Percentiles rank a stretch among this genome's conserved stretches.
Conservation (phyloP, 106 monocot species). For the Allium cepa region DNA sequence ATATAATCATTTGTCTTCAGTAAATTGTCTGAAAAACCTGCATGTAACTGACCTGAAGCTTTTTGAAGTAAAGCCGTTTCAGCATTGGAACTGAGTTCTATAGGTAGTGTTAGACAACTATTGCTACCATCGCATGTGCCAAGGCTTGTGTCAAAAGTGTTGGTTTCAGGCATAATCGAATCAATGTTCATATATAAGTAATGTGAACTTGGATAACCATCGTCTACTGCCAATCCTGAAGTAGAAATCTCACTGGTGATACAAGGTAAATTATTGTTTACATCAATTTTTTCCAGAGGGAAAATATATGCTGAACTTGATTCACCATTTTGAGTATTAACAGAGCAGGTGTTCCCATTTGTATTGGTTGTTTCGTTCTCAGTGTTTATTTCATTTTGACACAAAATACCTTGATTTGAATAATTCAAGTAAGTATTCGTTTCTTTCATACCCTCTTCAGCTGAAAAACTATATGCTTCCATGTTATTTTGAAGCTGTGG, state of each 20-base stretch:
- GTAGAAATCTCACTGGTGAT: slow-evolving; percentile 1
- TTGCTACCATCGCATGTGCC: slow-evolving; percentile 5
- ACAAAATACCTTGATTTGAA: background rate
- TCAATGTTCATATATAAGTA: background rate
- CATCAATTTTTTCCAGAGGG: background rate
- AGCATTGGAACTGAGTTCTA: slow-evolving; percentile 4
- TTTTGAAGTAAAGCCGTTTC: background rate
- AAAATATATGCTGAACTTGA: slow-evolving; percentile 9
- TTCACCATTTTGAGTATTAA: slow-evolving; percentile 11
- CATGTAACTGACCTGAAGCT: background rate
- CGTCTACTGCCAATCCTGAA: slow-evolving; percentile 4
- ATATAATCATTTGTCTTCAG: background rate
- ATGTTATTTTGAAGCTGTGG: slow-evolving; percentile 15
- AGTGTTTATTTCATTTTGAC: slow-evolving; percentile 1
- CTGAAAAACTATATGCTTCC: background rate
- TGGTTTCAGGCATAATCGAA: background rate
- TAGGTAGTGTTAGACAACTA: slow-evolving; percentile 3
- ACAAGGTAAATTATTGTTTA: background rate
- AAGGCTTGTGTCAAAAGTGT: slow-evolving; percentile 11
- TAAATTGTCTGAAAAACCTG: background rate
- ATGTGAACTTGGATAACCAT: slow-evolving; percentile 1
- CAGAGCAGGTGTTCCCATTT: slow-evolving; percentile 8
- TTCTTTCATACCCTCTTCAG: slow-evolving; percentile 5
- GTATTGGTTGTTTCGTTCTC: slow-evolving; percentile 1
- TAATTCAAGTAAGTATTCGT: background rate